A percentile compares a stretch with the other conserved stretches of the same genome.
These are phyloP conservation scores for Ailanthus altissimus DNA, from an alignment of 345 rosid species.

Conservation along the genomic window DNA sequence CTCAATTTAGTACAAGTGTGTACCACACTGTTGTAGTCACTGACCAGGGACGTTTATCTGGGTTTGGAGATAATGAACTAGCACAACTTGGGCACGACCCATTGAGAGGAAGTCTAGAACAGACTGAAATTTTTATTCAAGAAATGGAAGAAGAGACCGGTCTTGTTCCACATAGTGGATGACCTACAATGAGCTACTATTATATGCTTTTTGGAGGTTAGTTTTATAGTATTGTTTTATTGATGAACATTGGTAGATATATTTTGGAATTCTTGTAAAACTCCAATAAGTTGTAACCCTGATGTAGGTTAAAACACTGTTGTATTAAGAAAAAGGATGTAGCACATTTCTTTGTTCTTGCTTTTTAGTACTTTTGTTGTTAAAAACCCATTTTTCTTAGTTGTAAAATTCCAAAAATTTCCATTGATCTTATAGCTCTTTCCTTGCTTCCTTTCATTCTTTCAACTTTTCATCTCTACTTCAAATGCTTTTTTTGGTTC, in stretches of 20 bases:
- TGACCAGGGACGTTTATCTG: constrained; percentile 62
- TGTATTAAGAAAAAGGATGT: constrained; percentile 3
- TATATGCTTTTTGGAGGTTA: neutral
- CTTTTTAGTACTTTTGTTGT: neutral
- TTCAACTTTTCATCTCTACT: neutral
- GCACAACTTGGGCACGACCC: constrained; percentile 91
- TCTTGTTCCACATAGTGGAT: constrained; percentile 21
- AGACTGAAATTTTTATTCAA: constrained; percentile 77
- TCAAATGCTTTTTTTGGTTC: neutral
- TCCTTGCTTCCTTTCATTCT: neutral
- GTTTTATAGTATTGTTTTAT: neutral
- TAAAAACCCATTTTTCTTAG: neutral
- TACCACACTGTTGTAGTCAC: constrained; percentile 90
- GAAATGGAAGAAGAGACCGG: constrained; percentile 28
- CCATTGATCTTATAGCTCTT: neutral
- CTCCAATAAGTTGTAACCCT: constrained; percentile 1
- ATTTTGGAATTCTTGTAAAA: constrained; percentile 12
- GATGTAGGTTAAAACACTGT: constrained; percentile 1
- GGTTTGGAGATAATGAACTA: constrained; percentile 91
- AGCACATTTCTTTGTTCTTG: neutral
- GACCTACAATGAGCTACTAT: neutral
- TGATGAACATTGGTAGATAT: neutral
- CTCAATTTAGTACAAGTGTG: constrained; percentile 87
- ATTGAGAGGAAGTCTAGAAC: constrained; percentile 70
- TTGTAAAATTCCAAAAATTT: neutral